Base-by-base conservation (phyloP, 1,284 basidiomycete genomes). In the Cutaneotrichosporon dermatis region DNA sequence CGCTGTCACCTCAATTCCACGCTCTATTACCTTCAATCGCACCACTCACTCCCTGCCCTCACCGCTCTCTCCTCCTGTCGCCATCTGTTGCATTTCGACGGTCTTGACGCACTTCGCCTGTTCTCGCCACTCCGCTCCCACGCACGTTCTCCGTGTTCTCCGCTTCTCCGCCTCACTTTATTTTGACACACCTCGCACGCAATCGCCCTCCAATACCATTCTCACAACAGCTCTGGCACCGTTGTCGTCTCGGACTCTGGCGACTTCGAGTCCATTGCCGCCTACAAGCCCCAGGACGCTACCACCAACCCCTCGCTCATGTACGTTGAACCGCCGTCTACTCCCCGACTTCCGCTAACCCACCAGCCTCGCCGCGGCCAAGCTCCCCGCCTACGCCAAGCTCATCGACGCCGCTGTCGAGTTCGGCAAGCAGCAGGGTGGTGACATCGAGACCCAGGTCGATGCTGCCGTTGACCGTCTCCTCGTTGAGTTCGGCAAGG, bases 401-500 rank as follows among this genome's bases (percentile, higher is more conserved):
- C 64, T 98, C 70, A 90, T 99, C 73, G 86, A 95, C 73, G 82
- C 80, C 50, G 94, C 95, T 63, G 82, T 97, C 73, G 78, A 84
- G 66, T 87, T 85, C 80, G 95, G 83, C 70, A 95, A 95, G 82
- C 69, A 82, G 69, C 89, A 94, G 80, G 88, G 89, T 65, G 85
- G 78, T 52, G 82, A 84, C 79, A 51, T 88, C 63, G 87, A 94
- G 46, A 76, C 79, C 51, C 87, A 94, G 78, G 80, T 85, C 62
- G 85, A 88, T 69, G 81, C 84, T 66, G 92, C 94, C 61, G 82
- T 88, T 62, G 95, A 99, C 81, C 87, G 91, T 69, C 84, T 99
- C 68, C 87, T 97, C 64, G 92, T 98, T 73, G 92, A 92, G 78
- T 99, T 99, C 80, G 95, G 95, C 70, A 88, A 87, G 79, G 92